Evolutionary conservation across 1,139 yeast species (phyloP), one percentile per base, ranked within the genome.

Genomic region (Pichia terricola): DNA sequence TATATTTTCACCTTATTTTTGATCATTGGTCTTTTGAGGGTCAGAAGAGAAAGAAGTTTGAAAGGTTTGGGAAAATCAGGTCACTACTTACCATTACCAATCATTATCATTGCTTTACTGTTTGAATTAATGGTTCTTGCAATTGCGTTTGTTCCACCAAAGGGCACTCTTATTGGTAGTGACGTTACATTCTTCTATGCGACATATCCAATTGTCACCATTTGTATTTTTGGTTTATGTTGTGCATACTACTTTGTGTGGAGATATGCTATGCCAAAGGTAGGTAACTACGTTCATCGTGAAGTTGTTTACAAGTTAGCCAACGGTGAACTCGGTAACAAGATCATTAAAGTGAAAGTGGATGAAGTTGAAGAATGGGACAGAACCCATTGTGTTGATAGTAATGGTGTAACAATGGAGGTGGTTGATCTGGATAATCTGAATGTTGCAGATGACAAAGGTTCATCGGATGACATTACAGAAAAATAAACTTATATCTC

Each of bases 111-210:
- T 35, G 58, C 63, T 10, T 51, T 65, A 3, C 45, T 65, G 4
- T 68, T 59, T 52, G 58, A 65, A 32, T n/a, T 59, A 3, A 64
- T 68, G 48, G 72, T 68, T 27, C 50, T 68, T 44, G 66, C 63
- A 11, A 62, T 67, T 61, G 66, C 70, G 0, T 66, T 65, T 50
- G 71, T 68, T 30, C 71, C 71, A 38, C 72, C 72, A 37, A 48
- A 52, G 34, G 66, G 67, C 4, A 51, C 61, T 1, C 53, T 65
- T 39, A 67, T 50, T 31, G 71, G 70, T 7, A 56, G 65, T 33
- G 71, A 67, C 51, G 68, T 68, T 10, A 52, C 63, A 3, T 60
- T 60, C 47, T 61, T 61, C 42, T 60, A 61, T 40, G 62, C 63
- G 2, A 54, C 59, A 1, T 60, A 59, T 43, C 56, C 62, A 33